These are phyloP conservation scores for Aegilops sharonensis DNA, from an alignment of 176 grass and related monocot species.

Conservation along the genomic window DNA sequence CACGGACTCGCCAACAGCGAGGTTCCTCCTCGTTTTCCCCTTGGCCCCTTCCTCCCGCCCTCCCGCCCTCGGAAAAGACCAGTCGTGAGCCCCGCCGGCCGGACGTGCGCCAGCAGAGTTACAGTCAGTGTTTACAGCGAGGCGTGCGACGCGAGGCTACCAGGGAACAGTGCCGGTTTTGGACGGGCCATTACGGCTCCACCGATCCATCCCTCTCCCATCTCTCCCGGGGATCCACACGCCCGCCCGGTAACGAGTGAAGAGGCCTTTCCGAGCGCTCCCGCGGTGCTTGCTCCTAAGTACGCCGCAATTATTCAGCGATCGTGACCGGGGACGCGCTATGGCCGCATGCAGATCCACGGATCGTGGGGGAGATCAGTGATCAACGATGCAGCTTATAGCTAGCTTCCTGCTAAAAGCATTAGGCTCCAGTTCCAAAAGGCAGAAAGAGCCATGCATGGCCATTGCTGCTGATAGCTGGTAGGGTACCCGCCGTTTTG, in stretches of 20 bases:
- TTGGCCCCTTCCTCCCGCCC: not conserved
- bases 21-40: not conserved
- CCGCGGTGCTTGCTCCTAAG: constrained; percentile 7
- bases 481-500: not conserved
- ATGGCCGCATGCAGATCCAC: not conserved
- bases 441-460: not conserved
- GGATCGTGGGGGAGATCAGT: not conserved
- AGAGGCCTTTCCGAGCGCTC: constrained; percentile 15
- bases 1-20: not conserved
- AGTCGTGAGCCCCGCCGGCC: not conserved
- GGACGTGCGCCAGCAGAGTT: not conserved
- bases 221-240: not conserved
- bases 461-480: not conserved
- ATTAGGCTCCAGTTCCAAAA: not conserved
- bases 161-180: not conserved
- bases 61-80: not conserved
- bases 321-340: not conserved
- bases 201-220: not conserved
- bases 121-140: not conserved
- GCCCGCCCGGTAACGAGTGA: not conserved
- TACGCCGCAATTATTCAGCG: constrained; percentile 11
- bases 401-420: not conserved
- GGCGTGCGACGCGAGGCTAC: not conserved
- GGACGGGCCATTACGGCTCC: constrained; percentile 2
- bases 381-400: not conserved